A percentile compares a stretch with the other conserved stretches of the same genome.
Evolutionary conservation across 2,329 filamentous ascomycete species (phyloP).

Genomic region (Teratosphaeria viscida): DNA sequence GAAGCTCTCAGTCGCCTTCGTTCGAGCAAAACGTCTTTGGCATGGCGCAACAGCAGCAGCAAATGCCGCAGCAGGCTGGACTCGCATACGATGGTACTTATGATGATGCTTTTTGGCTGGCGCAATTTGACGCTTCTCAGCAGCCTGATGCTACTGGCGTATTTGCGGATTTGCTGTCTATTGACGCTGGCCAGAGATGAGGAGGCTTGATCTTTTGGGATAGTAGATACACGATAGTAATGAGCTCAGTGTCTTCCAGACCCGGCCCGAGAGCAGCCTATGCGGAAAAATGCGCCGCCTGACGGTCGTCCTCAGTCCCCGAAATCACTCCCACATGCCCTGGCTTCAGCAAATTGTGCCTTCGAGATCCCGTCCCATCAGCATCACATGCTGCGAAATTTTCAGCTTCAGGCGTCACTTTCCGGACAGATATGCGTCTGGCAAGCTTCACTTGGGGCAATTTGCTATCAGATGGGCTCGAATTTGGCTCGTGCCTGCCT

Average conservation of each 20-base stretch:
- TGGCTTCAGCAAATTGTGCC: not conserved
- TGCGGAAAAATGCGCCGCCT: not conserved
- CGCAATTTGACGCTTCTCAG: not conserved
- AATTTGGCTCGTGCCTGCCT: not conserved
- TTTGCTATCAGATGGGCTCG: not conserved
- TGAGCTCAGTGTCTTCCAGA: not conserved
- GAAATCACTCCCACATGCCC: not conserved
- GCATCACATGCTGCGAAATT: not conserved
- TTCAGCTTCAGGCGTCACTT: not conserved
- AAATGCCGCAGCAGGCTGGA: not conserved
- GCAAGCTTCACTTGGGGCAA: not conserved
- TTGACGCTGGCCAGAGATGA: not conserved
- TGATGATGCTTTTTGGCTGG: not conserved
- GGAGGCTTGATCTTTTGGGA: not conserved
- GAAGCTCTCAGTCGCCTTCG: not conserved
- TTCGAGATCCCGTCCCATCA: not conserved
- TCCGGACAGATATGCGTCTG: not conserved
- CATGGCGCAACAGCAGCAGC: not conserved
- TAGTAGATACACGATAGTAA: not conserved
- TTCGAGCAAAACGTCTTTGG: not conserved
- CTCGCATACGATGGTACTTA: not conserved
- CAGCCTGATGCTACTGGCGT: not conserved
- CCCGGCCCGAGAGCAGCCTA: not conserved
- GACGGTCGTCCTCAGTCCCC: not conserved
- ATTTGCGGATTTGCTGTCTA: not conserved